A percentile compares a stretch with the other conserved stretches of the same genome.
Conservation (phyloP, 2,329 filamentous ascomycete genomes). For the Amylocarpus encephaloides region DNA sequence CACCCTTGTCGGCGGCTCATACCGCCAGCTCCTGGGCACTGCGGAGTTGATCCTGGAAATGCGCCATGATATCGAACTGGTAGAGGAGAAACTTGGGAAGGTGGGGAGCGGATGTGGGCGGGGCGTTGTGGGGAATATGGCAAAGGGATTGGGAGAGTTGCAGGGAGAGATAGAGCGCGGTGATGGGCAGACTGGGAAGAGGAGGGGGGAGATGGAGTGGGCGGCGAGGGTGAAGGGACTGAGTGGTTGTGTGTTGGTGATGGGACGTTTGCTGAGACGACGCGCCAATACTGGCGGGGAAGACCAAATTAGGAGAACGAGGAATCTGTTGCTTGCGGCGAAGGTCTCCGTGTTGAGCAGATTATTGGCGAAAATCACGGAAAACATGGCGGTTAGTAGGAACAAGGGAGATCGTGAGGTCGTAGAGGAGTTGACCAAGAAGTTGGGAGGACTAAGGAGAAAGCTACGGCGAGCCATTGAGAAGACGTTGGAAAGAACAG, state of each 20-base stretch:
- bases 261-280: conserved; percentile 42
- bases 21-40: conserved; percentile 84
- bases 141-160: conserved; percentile 42
- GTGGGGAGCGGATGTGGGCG: conserved; percentile 77
- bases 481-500: conserved; percentile 15
- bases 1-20: conserved; percentile 60
- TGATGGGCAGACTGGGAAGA: neutral
- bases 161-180: neutral
- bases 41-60: conserved; percentile 92
- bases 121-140: conserved; percentile 60
- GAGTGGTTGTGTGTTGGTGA: conserved; percentile 44
- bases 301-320: conserved; percentile 10
- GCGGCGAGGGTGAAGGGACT: conserved; percentile 44
- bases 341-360: conserved; percentile 73
- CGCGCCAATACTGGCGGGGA: conserved; percentile 27
- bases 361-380: conserved; percentile 67
- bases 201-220: conserved; percentile 8
- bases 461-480: conserved; percentile 29
- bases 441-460: conserved; percentile 53
- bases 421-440: conserved; percentile 58
- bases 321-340: conserved; percentile 51
- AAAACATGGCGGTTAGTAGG: conserved; percentile 40
- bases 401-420: conserved; percentile 29
- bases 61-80: conserved; percentile 68
- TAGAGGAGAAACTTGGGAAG: conserved; percentile 63